Percentiles rank a stretch among this genome's conserved stretches.
These are phyloP conservation scores for Ramicandelaber brevisporus DNA, from an alignment of 192 early-diverging fungal genomes.

Conservation along the genomic window DNA sequence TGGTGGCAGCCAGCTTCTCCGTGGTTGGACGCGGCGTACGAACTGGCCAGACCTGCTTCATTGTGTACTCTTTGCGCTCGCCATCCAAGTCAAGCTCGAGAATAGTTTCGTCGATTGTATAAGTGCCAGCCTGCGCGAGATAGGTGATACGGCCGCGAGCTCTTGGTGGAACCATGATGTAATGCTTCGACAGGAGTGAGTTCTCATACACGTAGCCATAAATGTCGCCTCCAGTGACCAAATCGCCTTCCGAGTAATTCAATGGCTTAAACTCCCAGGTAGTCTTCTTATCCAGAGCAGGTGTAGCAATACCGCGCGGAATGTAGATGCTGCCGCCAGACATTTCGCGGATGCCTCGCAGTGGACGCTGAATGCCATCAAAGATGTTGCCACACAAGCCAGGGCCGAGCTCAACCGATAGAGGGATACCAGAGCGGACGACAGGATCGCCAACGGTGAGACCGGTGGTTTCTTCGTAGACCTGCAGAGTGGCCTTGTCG, in stretches of 20 bases:
- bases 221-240: constrained; percentile 95
- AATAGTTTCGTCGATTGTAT: constrained; percentile 74
- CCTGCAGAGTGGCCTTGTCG: constrained; percentile 99
- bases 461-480: constrained; percentile 99
- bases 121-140: constrained; percentile 78
- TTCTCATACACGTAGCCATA: constrained; percentile 90
- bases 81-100: constrained; percentile 96
- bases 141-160: constrained; percentile 85
- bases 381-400: constrained; percentile 81
- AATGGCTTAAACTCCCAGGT: constrained; percentile 89
- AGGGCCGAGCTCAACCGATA: constrained; percentile 96
- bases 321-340: constrained; percentile 97
- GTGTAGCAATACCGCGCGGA: constrained; percentile 95
- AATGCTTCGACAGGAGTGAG: constrained; percentile 69
- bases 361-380: constrained; percentile 97
- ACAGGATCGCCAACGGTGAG: constrained; percentile 98
- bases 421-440: constrained; percentile 86
- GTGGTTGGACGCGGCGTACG: constrained; percentile 82
- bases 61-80: constrained; percentile 69
- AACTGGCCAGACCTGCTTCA: constrained; percentile 97
- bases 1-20: constrained; percentile 85
- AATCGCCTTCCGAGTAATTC: constrained; percentile 81
- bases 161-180: constrained; percentile 87
- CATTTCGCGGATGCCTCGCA: constrained; percentile 81
- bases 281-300: constrained; percentile 72